phyloP scores from a whole-genome alignment of 192 early-diverging fungal genomes.

The Chytriomyces hyalinus region DNA sequence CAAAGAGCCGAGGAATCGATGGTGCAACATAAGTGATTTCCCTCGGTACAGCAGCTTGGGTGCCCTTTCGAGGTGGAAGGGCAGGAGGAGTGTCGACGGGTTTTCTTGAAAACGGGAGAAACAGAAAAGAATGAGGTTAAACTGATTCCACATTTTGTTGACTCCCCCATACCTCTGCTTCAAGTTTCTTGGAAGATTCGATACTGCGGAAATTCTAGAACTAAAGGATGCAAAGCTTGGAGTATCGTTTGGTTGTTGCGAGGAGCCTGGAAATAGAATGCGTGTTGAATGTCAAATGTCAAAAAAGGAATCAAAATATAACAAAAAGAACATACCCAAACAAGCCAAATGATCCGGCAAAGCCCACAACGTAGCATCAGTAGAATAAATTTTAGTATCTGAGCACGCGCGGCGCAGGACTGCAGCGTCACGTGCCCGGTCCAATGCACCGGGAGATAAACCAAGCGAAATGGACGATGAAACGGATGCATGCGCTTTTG shows the following conservation, averaged over 20 bases:
- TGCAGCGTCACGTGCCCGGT: conserved; percentile 13
- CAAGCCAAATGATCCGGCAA: conserved; percentile 17
- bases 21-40: conserved; percentile 19
- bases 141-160: background rate
- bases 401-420: conserved; percentile 6
- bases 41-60: background rate
- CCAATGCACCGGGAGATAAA: conserved; percentile 4
- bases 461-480: background rate
- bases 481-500: background rate
- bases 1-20: conserved; percentile 29
- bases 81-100: conserved; percentile 16
- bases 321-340: conserved; percentile 9
- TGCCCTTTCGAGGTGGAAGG: conserved; percentile 4
- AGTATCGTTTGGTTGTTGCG: background rate
- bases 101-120: conserved; percentile 24
- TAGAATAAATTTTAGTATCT: background rate
- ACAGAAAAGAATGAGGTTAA: no score
- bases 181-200: conserved; percentile 1
- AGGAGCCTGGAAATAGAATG: background rate
- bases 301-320: background rate
- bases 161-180: conserved; percentile 10
- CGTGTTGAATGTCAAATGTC: background rate
- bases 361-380: conserved; percentile 1
- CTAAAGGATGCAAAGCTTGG: conserved; percentile 15
- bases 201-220: conserved; percentile 3